These are phyloP conservation scores for Amanita jacksonii DNA, from an alignment of 768 basidiomycete genomes.

Conservation along the genomic window DNA sequence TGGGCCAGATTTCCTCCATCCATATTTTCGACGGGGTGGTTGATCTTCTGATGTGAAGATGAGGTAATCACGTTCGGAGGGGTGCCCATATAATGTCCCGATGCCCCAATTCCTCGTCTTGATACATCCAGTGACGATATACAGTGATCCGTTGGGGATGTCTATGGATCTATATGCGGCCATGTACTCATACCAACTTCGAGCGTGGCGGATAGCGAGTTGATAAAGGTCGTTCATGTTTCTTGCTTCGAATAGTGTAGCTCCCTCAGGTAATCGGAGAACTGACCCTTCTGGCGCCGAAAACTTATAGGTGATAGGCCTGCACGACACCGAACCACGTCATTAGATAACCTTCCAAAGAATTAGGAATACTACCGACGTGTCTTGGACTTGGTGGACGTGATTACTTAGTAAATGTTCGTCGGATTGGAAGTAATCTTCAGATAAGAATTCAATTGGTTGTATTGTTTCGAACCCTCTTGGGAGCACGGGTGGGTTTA, in stretches of 20 bases:
- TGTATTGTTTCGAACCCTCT: too few relatives aligned
- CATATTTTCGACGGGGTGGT: neutral
- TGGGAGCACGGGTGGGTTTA: too few relatives aligned
- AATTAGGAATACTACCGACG: too few relatives aligned
- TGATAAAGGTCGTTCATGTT: conserved; percentile 7
- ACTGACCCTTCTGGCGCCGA: too few relatives aligned
- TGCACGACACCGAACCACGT: too few relatives aligned
- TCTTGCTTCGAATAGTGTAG: conserved; percentile 1
- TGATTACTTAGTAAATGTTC: too few relatives aligned
- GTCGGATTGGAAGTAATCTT: too few relatives aligned
- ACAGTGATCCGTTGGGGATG: conserved; percentile 10
- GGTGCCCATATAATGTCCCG: conserved; percentile 3
- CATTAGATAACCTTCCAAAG: too few relatives aligned
- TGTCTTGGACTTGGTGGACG: too few relatives aligned
- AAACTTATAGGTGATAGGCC: too few relatives aligned
- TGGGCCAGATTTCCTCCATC: neutral
- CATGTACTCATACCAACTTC: conserved; percentile 13
- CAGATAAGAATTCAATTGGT: too few relatives aligned
- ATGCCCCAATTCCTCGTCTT: conserved; percentile 12
- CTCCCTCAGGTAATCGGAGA: conserved; percentile 11
- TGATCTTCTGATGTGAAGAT: neutral
- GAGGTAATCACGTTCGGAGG: neutral
- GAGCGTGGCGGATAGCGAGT: conserved; percentile 10
- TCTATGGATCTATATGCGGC: conserved; percentile 6
- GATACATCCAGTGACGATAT: conserved; percentile 14